Conservation (phyloP, 139 green algal species). For the Chlorella sp. region DNA sequence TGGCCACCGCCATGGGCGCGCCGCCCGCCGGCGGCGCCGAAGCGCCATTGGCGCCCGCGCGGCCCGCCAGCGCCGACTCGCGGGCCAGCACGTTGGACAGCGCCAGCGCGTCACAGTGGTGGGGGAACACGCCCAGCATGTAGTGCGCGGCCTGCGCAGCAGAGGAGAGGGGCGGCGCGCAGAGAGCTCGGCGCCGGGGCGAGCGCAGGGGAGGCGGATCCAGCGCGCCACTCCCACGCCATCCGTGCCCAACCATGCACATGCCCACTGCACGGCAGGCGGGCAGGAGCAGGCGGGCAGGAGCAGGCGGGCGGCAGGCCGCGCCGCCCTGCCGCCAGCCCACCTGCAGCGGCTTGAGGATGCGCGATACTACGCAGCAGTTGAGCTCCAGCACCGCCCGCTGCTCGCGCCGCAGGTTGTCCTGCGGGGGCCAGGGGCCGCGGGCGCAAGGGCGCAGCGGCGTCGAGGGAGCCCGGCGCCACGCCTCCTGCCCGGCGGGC, state of each 20-base stretch:
- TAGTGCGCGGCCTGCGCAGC: slow-evolving; percentile 36
- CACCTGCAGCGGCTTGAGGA: slow-evolving; percentile 29
- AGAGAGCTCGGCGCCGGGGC: not conserved
- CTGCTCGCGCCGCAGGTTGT: slow-evolving; percentile 45
- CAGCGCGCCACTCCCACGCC: not conserved
- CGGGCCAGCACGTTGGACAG: too few species aligned
- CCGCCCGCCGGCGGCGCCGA: too few species aligned
- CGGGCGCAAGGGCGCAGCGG: too few species aligned
- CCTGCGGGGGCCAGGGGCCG: too few species aligned
- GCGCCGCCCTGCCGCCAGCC: not conserved
- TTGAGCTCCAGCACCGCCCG: slow-evolving; percentile 42
- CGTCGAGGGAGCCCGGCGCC: not conserved
- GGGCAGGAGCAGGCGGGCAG: too few species aligned
- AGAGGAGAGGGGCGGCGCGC: too few species aligned
- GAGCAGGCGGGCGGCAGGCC: too few species aligned
- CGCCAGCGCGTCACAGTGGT: slow-evolving; percentile 48
- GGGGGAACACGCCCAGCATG: slow-evolving; percentile 37
- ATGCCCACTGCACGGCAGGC: too few species aligned
- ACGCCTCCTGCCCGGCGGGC: not conserved
- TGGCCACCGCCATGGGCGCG: too few species aligned
- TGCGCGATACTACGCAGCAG: slow-evolving; percentile 24
- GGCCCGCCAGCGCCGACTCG: too few species aligned
- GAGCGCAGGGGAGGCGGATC: not conserved
- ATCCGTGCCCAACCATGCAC: not conserved
- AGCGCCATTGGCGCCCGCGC: too few species aligned